Base-by-base conservation (phyloP, 192 early-diverging fungal species). In the Backusella morwellensis region DNA sequence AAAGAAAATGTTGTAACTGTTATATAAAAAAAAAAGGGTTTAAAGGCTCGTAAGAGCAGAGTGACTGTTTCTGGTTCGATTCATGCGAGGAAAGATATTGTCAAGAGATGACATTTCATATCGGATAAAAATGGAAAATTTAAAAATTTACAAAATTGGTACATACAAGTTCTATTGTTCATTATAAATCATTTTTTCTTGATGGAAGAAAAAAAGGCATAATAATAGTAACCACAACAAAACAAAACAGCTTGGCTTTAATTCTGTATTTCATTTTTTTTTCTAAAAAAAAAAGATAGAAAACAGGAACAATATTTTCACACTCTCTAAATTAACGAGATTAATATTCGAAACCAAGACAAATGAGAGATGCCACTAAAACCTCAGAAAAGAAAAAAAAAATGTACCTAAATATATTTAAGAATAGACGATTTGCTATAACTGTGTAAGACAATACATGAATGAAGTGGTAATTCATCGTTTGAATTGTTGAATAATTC, bases 81-180 rank as follows among this genome's bases (percentile, higher is more conserved):
- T 38, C 68, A 69, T 40, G 68, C 68, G 35, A 21, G n/a, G 17
- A 69, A 69, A 69, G 68, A 41, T 36, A 69, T 69, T 19, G 35
- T 69, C 19, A 56, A 56, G 8, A 56, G n/a, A 23, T 26, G 54
- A 56, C 54, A 56, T 11, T 56, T 56, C 54, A 21, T 56, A 56
- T 56, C 54, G 54, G 54, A 56, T 56, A 56, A 56, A 56, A 44
- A 44, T 17, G 54, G 54, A 56, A 23, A 56, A 56, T 56, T 56
- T 56, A 56, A 9, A 21, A 56, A 56, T 26, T 8, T 8, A 26
- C 23, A 56, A 23, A 40, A 40, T 12, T 7, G 38, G 38, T 40
- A 40, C 38, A 44, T 56, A 56, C 54, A 9, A 56, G 54, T 1
- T 56, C 15, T 44, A 44, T 44, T 44, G 15, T 44, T 44, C 42